Evolutionary conservation across 129 eudicot species (phyloP).

Genomic region (Tagetes erecta): DNA sequence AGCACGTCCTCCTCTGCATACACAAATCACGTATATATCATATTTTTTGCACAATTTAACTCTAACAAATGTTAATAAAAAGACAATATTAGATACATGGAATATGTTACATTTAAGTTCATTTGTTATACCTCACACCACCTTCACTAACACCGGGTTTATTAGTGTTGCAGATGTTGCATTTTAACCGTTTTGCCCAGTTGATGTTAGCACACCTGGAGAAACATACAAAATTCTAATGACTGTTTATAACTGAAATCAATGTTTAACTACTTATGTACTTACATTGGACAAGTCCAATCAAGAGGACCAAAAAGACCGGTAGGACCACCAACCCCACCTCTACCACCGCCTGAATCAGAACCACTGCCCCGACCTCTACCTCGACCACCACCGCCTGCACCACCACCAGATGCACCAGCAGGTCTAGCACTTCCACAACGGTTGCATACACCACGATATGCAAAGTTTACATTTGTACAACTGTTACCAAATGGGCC

Average conservation of each 20-base stretch:
- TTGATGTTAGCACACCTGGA: slow-evolving; percentile 94
- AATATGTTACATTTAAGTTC: not conserved
- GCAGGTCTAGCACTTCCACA: slow-evolving; percentile 98
- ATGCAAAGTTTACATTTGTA: slow-evolving; percentile 90
- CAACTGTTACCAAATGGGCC: slow-evolving; percentile 54
- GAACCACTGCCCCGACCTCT: slow-evolving; percentile 72
- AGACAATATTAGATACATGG: not conserved
- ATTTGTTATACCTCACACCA: slow-evolving; percentile 71
- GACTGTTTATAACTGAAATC: not conserved
- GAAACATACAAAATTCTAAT: not conserved
- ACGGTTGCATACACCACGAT: slow-evolving; percentile 98
- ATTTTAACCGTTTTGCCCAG: slow-evolving; percentile 96
- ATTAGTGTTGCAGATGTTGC: slow-evolving; percentile 98
- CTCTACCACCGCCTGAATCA: slow-evolving; percentile 69
- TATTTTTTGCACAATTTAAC: not conserved
- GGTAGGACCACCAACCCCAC: slow-evolving; percentile 62
- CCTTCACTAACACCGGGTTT: slow-evolving; percentile 95
- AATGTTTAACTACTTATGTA: not conserved
- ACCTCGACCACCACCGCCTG: slow-evolving; percentile 80
- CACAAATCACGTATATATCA: not conserved
- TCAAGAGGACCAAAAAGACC: slow-evolving; percentile 99
- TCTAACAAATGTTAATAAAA: not conserved
- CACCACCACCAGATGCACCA: slow-evolving; percentile 86
- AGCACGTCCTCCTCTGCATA: slow-evolving; percentile 92
- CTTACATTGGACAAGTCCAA: slow-evolving; percentile 99